Percentiles rank a stretch among this genome's conserved stretches.
Evolutionary conservation across 139 green algal species (phyloP).

Genomic region (Mychonastes homosphaera): DNA sequence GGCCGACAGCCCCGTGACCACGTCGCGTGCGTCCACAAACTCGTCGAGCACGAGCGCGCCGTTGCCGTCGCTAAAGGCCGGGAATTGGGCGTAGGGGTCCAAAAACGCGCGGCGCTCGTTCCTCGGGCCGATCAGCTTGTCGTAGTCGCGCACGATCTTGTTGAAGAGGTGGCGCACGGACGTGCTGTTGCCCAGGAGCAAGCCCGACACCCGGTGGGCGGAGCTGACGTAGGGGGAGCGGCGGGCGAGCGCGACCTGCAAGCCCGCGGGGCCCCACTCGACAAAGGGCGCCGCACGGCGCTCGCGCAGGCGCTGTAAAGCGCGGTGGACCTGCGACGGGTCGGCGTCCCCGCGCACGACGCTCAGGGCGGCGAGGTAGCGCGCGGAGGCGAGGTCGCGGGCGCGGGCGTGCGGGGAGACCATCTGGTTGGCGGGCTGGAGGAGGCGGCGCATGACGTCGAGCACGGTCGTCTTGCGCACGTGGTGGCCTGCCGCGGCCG

Average conservation of each 20-base stretch:
- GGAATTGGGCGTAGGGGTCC: constrained; percentile 67
- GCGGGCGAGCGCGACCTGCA: constrained; percentile 92
- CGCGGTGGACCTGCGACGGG: constrained; percentile 92
- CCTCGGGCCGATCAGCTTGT: constrained; percentile 78
- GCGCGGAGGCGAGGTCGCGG: constrained; percentile 55
- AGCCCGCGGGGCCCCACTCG: constrained; percentile 91
- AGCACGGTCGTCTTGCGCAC: constrained; percentile 90
- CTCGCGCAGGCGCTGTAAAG: constrained; percentile 90
- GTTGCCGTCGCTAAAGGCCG: constrained; percentile 32
- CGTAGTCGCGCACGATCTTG: constrained; percentile 76
- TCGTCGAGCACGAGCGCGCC: constrained; percentile 52
- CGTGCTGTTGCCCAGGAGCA: constrained; percentile 99
- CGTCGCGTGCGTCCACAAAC: constrained; percentile 85
- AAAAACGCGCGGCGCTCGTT: constrained; percentile 65
- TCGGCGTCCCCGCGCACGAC: constrained; percentile 95
- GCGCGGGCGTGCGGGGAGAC: constrained; percentile 67
- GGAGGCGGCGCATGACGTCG: constrained; percentile 93
- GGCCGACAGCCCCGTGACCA: constrained; percentile 56
- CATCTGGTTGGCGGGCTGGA: constrained; percentile 99
- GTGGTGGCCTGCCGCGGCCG: neutral
- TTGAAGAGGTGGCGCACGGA: constrained; percentile 92
- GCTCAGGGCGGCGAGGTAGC: constrained; percentile 98
- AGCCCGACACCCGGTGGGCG: constrained; percentile 76
- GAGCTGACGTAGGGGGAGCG: constrained; percentile 86
- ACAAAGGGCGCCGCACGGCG: constrained; percentile 92